Base-by-base conservation (phyloP, 768 basidiomycete genomes). In the Boletus pseudopeckii region DNA sequence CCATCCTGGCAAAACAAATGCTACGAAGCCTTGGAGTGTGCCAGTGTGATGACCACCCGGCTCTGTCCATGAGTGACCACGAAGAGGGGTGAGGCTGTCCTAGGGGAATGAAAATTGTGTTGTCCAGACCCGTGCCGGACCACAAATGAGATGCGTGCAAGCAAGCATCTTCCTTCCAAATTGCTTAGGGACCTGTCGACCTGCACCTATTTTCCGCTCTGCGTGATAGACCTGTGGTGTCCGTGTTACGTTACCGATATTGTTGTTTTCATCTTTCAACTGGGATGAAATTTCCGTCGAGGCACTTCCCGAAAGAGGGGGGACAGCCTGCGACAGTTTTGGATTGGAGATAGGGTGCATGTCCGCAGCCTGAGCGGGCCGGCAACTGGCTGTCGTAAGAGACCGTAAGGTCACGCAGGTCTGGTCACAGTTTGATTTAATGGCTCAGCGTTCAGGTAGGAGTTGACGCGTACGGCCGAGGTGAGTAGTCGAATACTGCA, bases 201-300 rank as follows among this genome's bases (percentile, higher is more conserved):
- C 24, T n/a, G 37, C 41, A 26, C 50, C 52, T 46, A 50, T 46
- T 64, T 61, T 67, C 65, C 62, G 56, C 65, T 18, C 43, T 44
- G 45, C 52, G 58, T 33, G 50, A 54, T 49, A 51, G 44, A 40
- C 37, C 45, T 53, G 37, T 18, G 40, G 45, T 54, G 62, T 65
- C 64, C 59, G 64, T 54, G 56, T 65, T 65, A 67, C 64, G 64
- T 65, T 56, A 67, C 54, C 50, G 7, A 48, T 46, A 41, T 52
- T 51, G 28, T 28, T 9, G 56, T 56, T 63, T 50, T 42, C 42
- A 40, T 34, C 43, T 33, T 52, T 48, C 52, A 22, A 46, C 44
- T 42, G 37, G 44, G 11, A 54, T n/a, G 45, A 54, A 45, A 59
- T 65, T 56, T 50, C 54, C 54, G 38, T 56, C 46, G 46, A 54